phyloP scores from a whole-genome alignment of 2,329 filamentous ascomycete species.

The Fusarium sp. region DNA sequence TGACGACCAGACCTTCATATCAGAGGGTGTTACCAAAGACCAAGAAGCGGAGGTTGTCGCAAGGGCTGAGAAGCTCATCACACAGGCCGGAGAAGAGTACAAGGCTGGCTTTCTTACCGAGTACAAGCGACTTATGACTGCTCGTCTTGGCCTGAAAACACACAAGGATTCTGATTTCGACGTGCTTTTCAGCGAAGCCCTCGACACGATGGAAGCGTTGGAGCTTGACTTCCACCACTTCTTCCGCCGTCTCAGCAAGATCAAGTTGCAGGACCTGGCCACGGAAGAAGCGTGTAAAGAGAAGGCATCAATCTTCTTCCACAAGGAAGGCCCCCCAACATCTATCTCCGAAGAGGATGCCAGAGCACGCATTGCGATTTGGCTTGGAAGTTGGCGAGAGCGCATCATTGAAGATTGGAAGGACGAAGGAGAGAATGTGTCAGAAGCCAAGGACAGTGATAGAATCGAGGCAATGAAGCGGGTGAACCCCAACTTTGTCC shows the following conservation, averaged over 20 bases:
- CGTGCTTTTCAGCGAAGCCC: constrained; percentile 79
- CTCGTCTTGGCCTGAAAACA: constrained; percentile 79
- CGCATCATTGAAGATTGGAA: constrained; percentile 83
- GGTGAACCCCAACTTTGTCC: constrained; percentile 93
- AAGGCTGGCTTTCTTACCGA: constrained; percentile 87
- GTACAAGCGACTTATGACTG: constrained; percentile 87
- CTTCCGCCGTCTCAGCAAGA: constrained; percentile 79
- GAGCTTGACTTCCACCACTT: constrained; percentile 96
- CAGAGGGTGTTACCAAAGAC: constrained; percentile 74
- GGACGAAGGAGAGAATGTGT: constrained; percentile 53
- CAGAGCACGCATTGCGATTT: constrained; percentile 74
- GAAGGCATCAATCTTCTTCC: constrained; percentile 80
- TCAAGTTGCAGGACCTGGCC: constrained; percentile 72
- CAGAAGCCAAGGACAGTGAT: constrained; percentile 64
- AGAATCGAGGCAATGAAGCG: constrained; percentile 80
- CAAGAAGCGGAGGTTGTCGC: constrained; percentile 76
- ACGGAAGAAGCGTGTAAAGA: constrained; percentile 72
- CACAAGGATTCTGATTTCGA: constrained; percentile 82
- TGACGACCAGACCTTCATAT: constrained; percentile 77
- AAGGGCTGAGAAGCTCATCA: constrained; percentile 86
- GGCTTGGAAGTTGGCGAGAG: constrained; percentile 82
- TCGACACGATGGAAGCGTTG: constrained; percentile 83
- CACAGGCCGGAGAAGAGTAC: constrained; percentile 85
- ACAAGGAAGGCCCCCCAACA: constrained; percentile 74
- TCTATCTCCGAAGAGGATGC: constrained; percentile 71